Evolutionary conservation across 1,284 basidiomycete species (phyloP).

Genomic region (Trametes polyzona): DNA sequence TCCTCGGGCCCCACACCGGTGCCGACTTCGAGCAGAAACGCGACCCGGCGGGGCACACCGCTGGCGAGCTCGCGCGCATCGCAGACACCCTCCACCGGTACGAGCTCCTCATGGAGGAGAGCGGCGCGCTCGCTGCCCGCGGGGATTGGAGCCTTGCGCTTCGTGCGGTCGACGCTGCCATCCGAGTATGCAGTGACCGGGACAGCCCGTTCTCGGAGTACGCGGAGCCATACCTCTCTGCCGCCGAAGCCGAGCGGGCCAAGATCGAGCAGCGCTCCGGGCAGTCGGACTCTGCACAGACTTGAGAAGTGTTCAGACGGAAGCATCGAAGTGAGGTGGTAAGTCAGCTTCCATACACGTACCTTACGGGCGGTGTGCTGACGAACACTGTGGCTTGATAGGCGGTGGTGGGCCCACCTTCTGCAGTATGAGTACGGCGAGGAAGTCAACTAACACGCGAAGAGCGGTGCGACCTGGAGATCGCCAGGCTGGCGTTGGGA

Average conservation of each 20-base stretch:
- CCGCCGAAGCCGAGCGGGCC: background rate
- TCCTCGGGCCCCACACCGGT: background rate
- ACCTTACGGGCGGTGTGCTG: no score
- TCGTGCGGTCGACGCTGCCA: background rate
- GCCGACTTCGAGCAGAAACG: background rate
- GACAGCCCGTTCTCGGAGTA: background rate
- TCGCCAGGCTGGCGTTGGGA: no score
- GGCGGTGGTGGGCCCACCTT: no score
- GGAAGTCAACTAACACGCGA: no score
- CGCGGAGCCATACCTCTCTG: background rate
- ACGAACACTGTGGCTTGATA: no score
- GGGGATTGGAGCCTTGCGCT: background rate
- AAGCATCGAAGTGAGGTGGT: no score
- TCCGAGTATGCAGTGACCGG: background rate
- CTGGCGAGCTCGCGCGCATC: background rate
- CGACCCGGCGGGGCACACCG: background rate
- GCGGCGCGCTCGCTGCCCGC: background rate
- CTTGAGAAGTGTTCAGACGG: no score
- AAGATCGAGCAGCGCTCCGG: background rate
- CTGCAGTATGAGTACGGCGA: no score
- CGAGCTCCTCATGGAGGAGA: background rate
- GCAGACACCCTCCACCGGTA: background rate
- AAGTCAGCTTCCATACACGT: no score
- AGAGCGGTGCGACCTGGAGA: no score
- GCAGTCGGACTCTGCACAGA: background rate